Percentiles rank a stretch among this genome's conserved stretches.
These are phyloP conservation scores for Diaporthe citrichinensis DNA, from an alignment of 2,329 filamentous ascomycete species.

Conservation along the genomic window DNA sequence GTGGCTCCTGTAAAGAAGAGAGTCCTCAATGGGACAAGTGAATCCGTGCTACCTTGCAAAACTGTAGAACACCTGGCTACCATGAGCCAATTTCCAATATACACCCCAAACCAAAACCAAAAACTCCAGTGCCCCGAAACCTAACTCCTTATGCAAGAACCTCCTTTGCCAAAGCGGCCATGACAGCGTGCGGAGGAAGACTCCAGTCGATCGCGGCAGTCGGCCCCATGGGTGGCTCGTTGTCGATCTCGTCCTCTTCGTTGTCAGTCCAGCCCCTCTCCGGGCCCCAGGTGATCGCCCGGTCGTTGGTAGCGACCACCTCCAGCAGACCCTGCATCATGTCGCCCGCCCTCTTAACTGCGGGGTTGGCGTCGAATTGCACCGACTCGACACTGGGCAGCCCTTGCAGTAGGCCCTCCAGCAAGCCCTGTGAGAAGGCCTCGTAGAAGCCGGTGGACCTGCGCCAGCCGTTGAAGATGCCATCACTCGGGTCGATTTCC, in stretches of 20 bases:
- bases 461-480: constrained; percentile 77
- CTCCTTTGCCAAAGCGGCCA: constrained; percentile 27
- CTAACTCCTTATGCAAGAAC: not conserved
- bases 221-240: constrained; percentile 32
- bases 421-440: constrained; percentile 70
- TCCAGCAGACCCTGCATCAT: constrained; percentile 75
- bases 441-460: constrained; percentile 79
- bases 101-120: not conserved
- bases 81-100: not conserved
- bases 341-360: constrained; percentile 74
- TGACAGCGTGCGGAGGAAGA: constrained; percentile 11
- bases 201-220: constrained; percentile 30
- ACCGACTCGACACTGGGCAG: constrained; percentile 70
- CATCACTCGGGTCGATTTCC: constrained; percentile 79
- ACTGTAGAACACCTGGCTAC: not conserved
- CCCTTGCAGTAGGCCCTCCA: constrained; percentile 69
- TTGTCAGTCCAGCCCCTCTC: constrained; percentile 75
- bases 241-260: constrained; percentile 53
- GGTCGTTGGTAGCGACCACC: constrained; percentile 62
- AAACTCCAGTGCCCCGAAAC: constrained; percentile 13
- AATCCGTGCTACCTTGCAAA: not conserved
- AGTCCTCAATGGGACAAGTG: not conserved
- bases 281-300: constrained; percentile 73
- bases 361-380: constrained; percentile 78
- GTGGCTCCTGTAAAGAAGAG: not conserved